These are phyloP conservation scores for Triangularia setosa DNA, from an alignment of 2,329 filamentous ascomycete species.

Conservation along the genomic window DNA sequence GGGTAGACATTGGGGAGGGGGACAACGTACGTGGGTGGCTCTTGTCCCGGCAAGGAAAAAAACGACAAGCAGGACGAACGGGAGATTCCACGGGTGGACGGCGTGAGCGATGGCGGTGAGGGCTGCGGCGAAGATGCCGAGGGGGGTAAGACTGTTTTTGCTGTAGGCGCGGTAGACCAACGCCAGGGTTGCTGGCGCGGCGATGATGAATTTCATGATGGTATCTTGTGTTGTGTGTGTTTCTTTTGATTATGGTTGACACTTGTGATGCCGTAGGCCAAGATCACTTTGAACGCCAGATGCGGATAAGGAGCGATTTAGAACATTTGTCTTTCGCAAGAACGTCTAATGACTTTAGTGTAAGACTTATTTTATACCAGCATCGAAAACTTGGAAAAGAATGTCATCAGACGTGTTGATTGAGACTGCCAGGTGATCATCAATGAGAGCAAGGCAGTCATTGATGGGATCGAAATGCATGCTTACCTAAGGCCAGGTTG, in stretches of 20 bases:
- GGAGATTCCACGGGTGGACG: slow-evolving; percentile 88
- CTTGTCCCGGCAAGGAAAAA: slow-evolving; percentile 85
- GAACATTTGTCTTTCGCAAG: neutral
- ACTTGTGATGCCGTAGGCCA: neutral
- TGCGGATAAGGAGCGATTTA: neutral
- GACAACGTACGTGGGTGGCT: slow-evolving; percentile 67
- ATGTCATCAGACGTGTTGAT: neutral
- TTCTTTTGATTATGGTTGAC: neutral
- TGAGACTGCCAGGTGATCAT: neutral
- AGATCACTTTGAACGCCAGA: neutral
- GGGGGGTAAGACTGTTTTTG: slow-evolving; percentile 72
- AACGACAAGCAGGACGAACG: slow-evolving; percentile 75
- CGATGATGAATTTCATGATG: slow-evolving; percentile 55
- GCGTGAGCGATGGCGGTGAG: slow-evolving; percentile 77
- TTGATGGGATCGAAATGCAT: neutral
- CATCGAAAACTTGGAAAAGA: neutral
- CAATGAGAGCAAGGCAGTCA: neutral
- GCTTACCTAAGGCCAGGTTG: neutral
- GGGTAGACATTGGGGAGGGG: neutral
- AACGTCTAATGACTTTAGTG: neutral
- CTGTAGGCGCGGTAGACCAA: slow-evolving; percentile 66
- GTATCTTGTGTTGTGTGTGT: neutral
- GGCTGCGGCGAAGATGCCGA: slow-evolving; percentile 67
- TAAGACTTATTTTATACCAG: neutral
- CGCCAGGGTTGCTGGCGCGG: slow-evolving; percentile 53